phyloP scores from a whole-genome alignment of 352 stramenopile species.

The Aphanomyces invadans region DNA sequence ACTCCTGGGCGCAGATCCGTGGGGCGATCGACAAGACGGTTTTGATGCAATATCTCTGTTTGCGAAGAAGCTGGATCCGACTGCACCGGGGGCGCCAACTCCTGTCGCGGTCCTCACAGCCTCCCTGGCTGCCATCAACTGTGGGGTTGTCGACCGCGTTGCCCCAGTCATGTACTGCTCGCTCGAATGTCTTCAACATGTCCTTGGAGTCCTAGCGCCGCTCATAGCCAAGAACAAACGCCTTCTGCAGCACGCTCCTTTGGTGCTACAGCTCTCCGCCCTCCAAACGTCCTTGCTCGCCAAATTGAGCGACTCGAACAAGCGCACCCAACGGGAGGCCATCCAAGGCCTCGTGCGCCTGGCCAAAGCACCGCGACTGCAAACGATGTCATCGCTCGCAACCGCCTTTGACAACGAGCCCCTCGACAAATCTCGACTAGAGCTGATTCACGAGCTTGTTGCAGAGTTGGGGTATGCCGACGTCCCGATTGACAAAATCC shows the following conservation, averaged over 20 bases:
- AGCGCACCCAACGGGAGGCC: constrained; percentile 64
- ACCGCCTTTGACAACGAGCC: constrained; percentile 14
- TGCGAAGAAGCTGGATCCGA: constrained; percentile 56
- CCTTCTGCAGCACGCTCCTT: constrained; percentile 30
- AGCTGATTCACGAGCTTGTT: constrained; percentile 22
- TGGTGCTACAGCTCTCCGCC: constrained; percentile 50
- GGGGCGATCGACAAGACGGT: constrained; percentile 70
- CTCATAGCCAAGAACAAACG: constrained; percentile 25
- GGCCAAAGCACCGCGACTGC: constrained; percentile 51
- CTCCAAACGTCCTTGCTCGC: constrained; percentile 42
- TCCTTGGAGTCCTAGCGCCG: constrained; percentile 59
- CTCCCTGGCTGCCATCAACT: constrained; percentile 52
- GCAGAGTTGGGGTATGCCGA: constrained; percentile 10
- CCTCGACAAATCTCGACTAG: constrained; percentile 13
- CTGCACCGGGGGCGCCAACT: background rate
- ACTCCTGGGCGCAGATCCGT: constrained; percentile 58
- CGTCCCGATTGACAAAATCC: constrained; percentile 50
- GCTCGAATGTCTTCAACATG: constrained; percentile 53
- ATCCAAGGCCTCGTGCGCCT: constrained; percentile 54
- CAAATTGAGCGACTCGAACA: constrained; percentile 75
- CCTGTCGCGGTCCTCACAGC: constrained; percentile 46
- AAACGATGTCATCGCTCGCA: constrained; percentile 31
- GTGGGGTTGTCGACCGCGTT: constrained; percentile 65
- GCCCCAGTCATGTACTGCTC: constrained; percentile 77
- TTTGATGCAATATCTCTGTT: constrained; percentile 61